A percentile compares a stretch with the other conserved stretches of the same genome.
Evolutionary conservation across 2,329 filamentous ascomycete genomes (phyloP).

Genomic region (Lomentospora prolificans): DNA sequence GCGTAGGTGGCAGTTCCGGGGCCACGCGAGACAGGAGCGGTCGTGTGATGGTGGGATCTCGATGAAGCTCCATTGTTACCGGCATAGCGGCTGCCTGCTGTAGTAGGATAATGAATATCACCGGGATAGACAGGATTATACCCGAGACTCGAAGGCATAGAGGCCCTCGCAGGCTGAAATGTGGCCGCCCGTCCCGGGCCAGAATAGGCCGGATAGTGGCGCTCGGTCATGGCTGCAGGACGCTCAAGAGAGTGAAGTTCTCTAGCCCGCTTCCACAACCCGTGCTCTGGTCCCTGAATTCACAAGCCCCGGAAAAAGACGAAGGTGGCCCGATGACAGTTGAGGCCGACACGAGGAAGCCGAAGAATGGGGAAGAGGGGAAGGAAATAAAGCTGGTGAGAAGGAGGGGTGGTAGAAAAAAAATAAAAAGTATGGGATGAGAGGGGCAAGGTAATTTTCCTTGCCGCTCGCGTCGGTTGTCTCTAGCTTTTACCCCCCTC

Average conservation of each 20-base stretch:
- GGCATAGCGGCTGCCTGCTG: conserved; percentile 19
- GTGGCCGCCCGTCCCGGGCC: conserved; percentile 33
- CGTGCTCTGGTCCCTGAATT: too few relatives aligned
- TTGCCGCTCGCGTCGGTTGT: background rate
- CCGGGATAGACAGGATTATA: conserved; percentile 41
- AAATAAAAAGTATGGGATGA: conserved; percentile 10
- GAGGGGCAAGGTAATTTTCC: conserved; percentile 4
- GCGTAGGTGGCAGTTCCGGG: conserved; percentile 45
- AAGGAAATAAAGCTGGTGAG: conserved; percentile 7
- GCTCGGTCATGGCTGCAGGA: conserved; percentile 39
- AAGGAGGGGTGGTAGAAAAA: conserved; percentile 13
- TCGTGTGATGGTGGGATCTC: conserved; percentile 12
- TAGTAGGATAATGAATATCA: conserved; percentile 44
- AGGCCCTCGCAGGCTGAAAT: conserved; percentile 40
- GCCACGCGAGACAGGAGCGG: conserved; percentile 14
- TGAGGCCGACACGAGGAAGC: background rate
- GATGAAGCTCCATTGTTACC: background rate
- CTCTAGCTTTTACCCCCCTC: background rate
- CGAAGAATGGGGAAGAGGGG: background rate
- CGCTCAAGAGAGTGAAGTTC: too few relatives aligned
- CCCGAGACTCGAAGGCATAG: conserved; percentile 33
- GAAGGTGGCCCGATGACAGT: background rate
- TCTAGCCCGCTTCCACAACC: too few relatives aligned
- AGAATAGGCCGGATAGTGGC: conserved; percentile 28
- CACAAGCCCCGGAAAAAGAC: background rate